Base-by-base conservation (phyloP, 2,329 filamentous ascomycete genomes). In the Xylariaceae sp. region DNA sequence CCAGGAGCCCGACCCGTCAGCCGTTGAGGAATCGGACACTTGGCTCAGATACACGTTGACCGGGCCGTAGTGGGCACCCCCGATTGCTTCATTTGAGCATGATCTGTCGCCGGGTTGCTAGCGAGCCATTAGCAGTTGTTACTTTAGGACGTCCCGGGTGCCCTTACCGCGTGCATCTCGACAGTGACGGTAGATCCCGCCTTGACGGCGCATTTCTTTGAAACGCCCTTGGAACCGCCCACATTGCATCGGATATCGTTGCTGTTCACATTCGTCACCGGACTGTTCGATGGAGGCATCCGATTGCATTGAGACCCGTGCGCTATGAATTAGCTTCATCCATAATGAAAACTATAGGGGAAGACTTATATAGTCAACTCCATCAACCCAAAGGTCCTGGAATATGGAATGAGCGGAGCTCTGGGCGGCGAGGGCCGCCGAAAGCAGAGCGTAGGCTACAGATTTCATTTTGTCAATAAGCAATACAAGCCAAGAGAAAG, bases 11-110 rank as follows among this genome's bases (percentile, higher is more conserved):
- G 71, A 69, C 9, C 75, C 75, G 52, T 74, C 71, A 40, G 78
- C 77, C 0, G 70, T 74, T 26, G 72, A 65, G 3, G 80, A 75
- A 61, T 82, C 74, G 21, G 69, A 55, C 16, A 83, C 80, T 58
- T 79, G 75, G 64, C 74, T 74, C 50, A 81, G 71, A 65, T 82
- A 82, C 1, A 80, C 72, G 42, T 80, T 74, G 27, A 82, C 78
- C 1, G 80, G 80, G 8, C 80, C 79, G 60, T 77, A 81, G 67
- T 83, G 80, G 33, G 75, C 74, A 27, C 80, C 80, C 24, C 80
- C 81, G 46, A 83, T 80, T 18, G 79, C 80, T 57, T 80, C 74
- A 39, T 70, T 73, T 16, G 60, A 58, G 62, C 79, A 82, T 24
- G 59, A 68, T 36, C 79, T 74, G 61, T 81, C 76, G 41, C 71